Conservation (phyloP, 2,329 filamentous ascomycete genomes). For the Juglanconis oblonga region DNA sequence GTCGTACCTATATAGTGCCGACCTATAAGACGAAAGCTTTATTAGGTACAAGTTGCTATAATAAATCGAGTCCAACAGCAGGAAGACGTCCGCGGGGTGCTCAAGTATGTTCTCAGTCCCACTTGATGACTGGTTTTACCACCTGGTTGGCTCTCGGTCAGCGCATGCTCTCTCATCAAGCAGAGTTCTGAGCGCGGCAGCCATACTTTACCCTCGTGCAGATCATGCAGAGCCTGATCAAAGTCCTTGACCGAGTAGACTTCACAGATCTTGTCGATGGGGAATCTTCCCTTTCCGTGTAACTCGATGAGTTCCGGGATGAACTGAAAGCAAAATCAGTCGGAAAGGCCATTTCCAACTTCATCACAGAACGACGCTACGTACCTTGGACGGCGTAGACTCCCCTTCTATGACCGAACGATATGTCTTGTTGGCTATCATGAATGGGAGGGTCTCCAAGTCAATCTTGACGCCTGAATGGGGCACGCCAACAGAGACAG, state of each 20-base stretch:
- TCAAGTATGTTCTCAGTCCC: conserved; percentile 8
- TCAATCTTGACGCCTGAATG: conserved; percentile 24
- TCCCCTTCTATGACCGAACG: conserved; percentile 32
- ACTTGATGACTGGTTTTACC: conserved; percentile 19
- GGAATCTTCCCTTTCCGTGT: conserved; percentile 31
- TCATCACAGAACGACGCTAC: background rate
- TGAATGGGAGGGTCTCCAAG: conserved; percentile 25
- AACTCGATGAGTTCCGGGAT: conserved; percentile 30
- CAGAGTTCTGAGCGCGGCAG: background rate
- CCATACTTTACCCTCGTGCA: conserved; percentile 24
- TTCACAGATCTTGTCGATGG: conserved; percentile 30
- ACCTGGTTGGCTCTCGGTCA: conserved; percentile 10
- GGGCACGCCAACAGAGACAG: conserved; percentile 32
- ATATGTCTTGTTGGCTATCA: conserved; percentile 28
- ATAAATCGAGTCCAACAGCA: background rate
- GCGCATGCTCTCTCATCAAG: background rate
- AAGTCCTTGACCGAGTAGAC: conserved; percentile 27
- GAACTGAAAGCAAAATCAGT: conserved; percentile 22
- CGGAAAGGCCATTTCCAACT: background rate
- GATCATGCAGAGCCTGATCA: conserved; percentile 23
- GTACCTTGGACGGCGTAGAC: conserved; percentile 25
- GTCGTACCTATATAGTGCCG: no score
- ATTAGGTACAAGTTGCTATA: background rate
- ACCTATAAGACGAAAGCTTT: no score
- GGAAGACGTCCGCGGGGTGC: background rate